Evolutionary conservation across 2,329 filamentous ascomycete genomes (phyloP).

Genomic region (Clarireedia hainanense): DNA sequence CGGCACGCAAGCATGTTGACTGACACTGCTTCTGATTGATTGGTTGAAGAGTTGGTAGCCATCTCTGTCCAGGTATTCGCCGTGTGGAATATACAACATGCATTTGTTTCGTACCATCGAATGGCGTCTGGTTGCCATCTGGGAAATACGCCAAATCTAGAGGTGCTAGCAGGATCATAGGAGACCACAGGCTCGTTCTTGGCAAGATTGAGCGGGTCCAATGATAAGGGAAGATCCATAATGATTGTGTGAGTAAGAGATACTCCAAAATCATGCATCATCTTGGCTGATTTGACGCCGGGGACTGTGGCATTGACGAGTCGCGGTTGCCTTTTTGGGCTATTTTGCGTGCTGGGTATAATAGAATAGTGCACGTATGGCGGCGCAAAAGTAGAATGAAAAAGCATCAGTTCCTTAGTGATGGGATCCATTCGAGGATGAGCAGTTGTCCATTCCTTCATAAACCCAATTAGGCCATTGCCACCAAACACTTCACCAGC

Average conservation of each 20-base stretch:
- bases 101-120: conserved; percentile 59
- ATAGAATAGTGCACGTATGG: conserved; percentile 63
- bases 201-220: conserved; percentile 54
- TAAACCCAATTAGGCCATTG: conserved; percentile 47
- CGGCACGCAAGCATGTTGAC: conserved; percentile 61
- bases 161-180: conserved; percentile 48
- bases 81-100: conserved; percentile 65
- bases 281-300: conserved; percentile 55
- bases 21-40: conserved; percentile 29
- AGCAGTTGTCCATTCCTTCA: conserved; percentile 64
- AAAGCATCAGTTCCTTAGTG: conserved; percentile 59
- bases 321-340: conserved; percentile 24
- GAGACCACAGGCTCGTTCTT: conserved; percentile 48
- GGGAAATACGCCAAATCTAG: conserved; percentile 62
- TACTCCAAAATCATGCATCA: conserved; percentile 73
- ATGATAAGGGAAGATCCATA: conserved; percentile 58
- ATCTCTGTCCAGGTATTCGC: conserved; percentile 61
- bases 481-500: conserved; percentile 49
- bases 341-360: conserved; percentile 33
- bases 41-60: conserved; percentile 16
- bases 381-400: conserved; percentile 56
- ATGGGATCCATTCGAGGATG: conserved; percentile 59
- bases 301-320: conserved; percentile 48
- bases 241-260: conserved; percentile 56
- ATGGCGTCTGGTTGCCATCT: conserved; percentile 48